These are phyloP conservation scores for Graphilbum sp. DNA, from an alignment of 2,329 filamentous ascomycete species.

Conservation along the genomic window DNA sequence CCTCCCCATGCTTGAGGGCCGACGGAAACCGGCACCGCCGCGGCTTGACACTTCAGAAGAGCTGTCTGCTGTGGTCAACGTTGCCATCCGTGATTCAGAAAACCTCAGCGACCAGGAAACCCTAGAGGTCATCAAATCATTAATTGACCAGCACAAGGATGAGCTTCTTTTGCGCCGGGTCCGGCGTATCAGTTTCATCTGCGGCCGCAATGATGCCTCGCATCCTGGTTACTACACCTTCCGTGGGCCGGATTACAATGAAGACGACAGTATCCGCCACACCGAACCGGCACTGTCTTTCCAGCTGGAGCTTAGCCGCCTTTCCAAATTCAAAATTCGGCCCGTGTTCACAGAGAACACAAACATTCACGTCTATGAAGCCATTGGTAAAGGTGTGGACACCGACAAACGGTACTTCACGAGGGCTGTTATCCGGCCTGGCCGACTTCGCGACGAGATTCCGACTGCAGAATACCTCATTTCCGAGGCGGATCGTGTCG, in stretches of 20 bases:
- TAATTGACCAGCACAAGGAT: conserved; percentile 67
- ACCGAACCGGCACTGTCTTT: conserved; percentile 92
- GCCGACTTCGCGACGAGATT: conserved; percentile 89
- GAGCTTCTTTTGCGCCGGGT: conserved; percentile 70
- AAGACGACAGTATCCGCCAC: conserved; percentile 94
- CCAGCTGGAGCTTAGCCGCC: conserved; percentile 88
- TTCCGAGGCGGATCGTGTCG: conserved; percentile 86
- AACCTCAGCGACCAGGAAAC: conserved; percentile 68
- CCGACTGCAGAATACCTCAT: conserved; percentile 97
- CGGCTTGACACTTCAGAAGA: conserved; percentile 54
- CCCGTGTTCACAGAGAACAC: conserved; percentile 98
- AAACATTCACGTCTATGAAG: conserved; percentile 98
- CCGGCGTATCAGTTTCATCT: conserved; percentile 89
- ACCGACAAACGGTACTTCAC: conserved; percentile 98
- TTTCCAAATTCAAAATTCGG: conserved; percentile 95
- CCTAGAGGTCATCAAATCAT: conserved; percentile 53
- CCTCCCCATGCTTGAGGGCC: conserved; percentile 57
- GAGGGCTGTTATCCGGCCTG: conserved; percentile 84
- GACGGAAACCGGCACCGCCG: conserved; percentile 41
- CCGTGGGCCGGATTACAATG: conserved; percentile 75
- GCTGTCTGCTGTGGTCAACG: conserved; percentile 79
- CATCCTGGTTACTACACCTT: conserved; percentile 98
- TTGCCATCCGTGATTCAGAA: conserved; percentile 82
- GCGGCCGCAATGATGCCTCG: conserved; percentile 80
- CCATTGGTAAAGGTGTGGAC: conserved; percentile 82